Evolutionary conservation across 106 monocot species (phyloP).

Genomic region (Acorus calamus): DNA sequence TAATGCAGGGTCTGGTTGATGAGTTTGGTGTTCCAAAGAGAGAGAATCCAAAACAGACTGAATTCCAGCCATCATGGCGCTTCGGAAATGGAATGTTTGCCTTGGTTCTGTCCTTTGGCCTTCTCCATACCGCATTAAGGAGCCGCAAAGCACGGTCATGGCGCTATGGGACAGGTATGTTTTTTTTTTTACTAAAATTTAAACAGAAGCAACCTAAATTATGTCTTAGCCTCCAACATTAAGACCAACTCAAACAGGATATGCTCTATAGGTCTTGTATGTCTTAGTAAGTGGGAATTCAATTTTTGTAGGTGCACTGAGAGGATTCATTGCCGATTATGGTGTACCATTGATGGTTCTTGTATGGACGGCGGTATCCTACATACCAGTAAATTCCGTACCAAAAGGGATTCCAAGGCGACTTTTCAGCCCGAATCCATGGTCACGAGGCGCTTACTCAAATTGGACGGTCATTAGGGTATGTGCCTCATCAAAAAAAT

Average conservation of each 20-base stretch:
- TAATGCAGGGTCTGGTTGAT: constrained; percentile 41
- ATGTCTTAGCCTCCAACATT: neutral
- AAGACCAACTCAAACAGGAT: neutral
- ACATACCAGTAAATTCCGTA: constrained; percentile 23
- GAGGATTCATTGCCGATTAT: constrained; percentile 31
- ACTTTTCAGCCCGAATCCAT: constrained; percentile 35
- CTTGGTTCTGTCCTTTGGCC: constrained; percentile 37
- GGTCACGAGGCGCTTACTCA: constrained; percentile 31
- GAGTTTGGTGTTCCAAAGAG: constrained; percentile 50
- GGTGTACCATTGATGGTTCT: constrained; percentile 33
- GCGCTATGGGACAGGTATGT: constrained; percentile 48
- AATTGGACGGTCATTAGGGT: constrained; percentile 38
- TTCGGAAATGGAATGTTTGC: constrained; percentile 50
- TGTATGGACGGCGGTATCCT: constrained; percentile 30
- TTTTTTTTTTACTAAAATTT: no score
- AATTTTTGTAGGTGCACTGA: constrained; percentile 12
- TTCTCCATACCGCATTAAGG: constrained; percentile 42
- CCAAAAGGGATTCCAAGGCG: constrained; percentile 35
- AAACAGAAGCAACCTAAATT: no score
- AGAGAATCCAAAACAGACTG: constrained; percentile 22
- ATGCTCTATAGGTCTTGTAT: no score
- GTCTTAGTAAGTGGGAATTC: neutral
- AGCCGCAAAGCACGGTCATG: constrained; percentile 59
- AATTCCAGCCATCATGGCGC: constrained; percentile 36
- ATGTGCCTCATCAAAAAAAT: neutral